Percentiles rank a stretch among this genome's conserved stretches.
These are phyloP conservation scores for Acrodontium crateriforme DNA, from an alignment of 2,329 filamentous ascomycete species.

Conservation along the genomic window DNA sequence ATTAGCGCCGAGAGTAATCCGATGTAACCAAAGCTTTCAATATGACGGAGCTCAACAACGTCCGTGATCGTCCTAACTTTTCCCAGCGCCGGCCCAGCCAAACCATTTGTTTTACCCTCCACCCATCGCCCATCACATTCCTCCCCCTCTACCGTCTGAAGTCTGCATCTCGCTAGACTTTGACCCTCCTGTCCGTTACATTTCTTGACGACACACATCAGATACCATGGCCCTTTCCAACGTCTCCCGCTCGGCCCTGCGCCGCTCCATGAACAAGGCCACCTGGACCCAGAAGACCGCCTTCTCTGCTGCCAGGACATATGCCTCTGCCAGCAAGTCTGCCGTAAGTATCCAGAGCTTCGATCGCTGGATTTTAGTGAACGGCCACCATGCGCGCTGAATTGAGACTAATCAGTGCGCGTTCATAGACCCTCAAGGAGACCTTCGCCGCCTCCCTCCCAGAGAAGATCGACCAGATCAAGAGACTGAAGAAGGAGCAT, in stretches of 20 bases:
- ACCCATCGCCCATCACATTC: background rate
- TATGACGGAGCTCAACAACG: no score
- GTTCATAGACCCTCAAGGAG: slow-evolving; percentile 78
- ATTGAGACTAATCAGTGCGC: no score
- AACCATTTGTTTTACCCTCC: background rate
- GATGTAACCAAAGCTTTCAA: no score
- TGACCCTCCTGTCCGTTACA: background rate
- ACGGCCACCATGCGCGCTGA: no score
- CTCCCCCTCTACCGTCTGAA: background rate
- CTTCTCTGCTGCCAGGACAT: slow-evolving; percentile 76
- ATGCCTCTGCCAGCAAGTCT: slow-evolving; percentile 85
- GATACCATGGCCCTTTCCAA: slow-evolving; percentile 20
- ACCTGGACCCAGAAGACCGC: slow-evolving; percentile 43
- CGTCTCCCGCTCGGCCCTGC: slow-evolving; percentile 55
- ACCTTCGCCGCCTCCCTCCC: slow-evolving; percentile 93
- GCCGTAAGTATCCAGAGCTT: slow-evolving; percentile 51
- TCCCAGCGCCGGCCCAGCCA: background rate
- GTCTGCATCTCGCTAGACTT: background rate
- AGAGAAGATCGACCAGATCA: slow-evolving; percentile 97
- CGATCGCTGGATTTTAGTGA: no score
- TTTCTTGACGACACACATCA: slow-evolving; percentile 4
- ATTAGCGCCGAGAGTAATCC: no score
- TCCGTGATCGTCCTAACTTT: background rate
- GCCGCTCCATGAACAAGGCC: slow-evolving; percentile 57
- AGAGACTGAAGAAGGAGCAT: slow-evolving; percentile 94